Percentiles rank a stretch among this genome's conserved stretches.
phyloP scores from a whole-genome alignment of 345 rosid genomes.

The Linum lewisii region DNA sequence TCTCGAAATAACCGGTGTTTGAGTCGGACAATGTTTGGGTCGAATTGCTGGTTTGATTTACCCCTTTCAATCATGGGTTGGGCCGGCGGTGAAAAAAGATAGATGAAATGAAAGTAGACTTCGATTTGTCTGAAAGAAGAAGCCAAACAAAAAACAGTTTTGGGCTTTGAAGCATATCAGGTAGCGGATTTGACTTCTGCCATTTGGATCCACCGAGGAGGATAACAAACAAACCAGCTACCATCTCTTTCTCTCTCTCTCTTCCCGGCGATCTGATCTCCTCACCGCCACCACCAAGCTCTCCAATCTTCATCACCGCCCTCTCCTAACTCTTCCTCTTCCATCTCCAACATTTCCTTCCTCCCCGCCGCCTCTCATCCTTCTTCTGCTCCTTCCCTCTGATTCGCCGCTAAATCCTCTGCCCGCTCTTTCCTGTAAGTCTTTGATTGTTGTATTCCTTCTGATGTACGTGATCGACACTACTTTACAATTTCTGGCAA shows the following conservation, averaged over 20 bases:
- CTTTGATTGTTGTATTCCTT: neutral
- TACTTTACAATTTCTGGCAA: neutral
- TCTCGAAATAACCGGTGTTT: too few species aligned
- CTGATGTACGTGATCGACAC: neutral
- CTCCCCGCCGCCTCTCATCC: constrained; percentile 19
- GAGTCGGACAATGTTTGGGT: too few species aligned
- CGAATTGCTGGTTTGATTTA: too few species aligned
- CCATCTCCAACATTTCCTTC: constrained; percentile 30
- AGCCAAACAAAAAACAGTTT: too few species aligned
- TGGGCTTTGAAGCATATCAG: too few species aligned
- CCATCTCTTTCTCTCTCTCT: neutral
- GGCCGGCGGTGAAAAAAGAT: too few species aligned
- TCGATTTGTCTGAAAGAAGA: too few species aligned
- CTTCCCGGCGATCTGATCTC: neutral
- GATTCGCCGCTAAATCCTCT: constrained; percentile 20
- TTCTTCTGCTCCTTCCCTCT: constrained; percentile 28
- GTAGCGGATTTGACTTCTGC: too few species aligned
- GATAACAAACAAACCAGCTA: too few species aligned
- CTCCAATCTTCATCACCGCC: constrained; percentile 16
- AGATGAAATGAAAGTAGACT: too few species aligned
- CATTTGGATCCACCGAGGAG: too few species aligned
- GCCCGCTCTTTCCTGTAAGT: constrained; percentile 51
- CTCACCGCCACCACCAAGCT: constrained; percentile 36
- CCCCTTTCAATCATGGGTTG: too few species aligned
- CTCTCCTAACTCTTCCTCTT: constrained; percentile 15